Conservation (phyloP, 257 asterid species). For the Nicotiana obtusifolia region DNA sequence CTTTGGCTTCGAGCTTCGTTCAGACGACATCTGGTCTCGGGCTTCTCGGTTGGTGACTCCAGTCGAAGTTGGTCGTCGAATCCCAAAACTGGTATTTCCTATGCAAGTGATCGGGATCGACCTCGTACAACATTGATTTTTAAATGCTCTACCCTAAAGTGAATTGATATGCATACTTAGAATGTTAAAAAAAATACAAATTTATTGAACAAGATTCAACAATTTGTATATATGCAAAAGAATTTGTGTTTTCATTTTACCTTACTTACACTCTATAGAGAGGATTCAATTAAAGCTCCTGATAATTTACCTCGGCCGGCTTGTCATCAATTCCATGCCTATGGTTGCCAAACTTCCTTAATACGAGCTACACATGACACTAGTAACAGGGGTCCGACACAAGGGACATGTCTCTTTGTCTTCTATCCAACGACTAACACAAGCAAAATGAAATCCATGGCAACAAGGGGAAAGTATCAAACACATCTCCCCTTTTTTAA, state of each 20-base stretch:
- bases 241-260: background rate
- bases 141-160: background rate
- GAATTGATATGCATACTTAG: background rate
- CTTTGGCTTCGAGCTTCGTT: no score
- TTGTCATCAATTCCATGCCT: no score
- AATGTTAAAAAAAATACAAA: no score
- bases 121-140: background rate
- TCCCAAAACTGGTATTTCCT: no score
- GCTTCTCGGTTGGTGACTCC: no score
- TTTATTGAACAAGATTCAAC: background rate
- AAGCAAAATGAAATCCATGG: conserved; percentile 2
- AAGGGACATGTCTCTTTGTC: background rate
- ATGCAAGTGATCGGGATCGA: no score
- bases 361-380: background rate
- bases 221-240: no score
- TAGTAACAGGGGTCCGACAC: background rate
- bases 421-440: background rate
- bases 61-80: no score
- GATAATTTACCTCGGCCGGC: background rate
- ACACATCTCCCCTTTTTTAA: background rate
- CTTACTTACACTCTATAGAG: background rate
- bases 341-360: no score
- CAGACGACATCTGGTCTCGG: no score
- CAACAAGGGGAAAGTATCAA: background rate
- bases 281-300: background rate